phyloP scores from a whole-genome alignment of 148 eudicot genomes.

The Agrostemma githago region DNA sequence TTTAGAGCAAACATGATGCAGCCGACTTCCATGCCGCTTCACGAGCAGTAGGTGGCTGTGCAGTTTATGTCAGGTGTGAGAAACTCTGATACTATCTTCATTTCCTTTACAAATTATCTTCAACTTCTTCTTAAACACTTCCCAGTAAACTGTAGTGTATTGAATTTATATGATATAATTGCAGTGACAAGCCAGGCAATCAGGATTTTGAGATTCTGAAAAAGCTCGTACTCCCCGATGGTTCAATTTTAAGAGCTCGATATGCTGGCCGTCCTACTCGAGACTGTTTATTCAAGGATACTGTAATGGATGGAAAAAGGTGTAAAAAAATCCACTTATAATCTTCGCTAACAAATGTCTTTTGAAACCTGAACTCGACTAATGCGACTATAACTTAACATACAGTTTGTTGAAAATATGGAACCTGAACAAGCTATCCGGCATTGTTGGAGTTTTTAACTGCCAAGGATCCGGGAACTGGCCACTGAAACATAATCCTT shows the following conservation, averaged over 20 bases:
- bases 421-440: constrained; percentile 42
- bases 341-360: background rate
- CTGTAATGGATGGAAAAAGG: constrained; percentile 59
- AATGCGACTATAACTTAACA: constrained; percentile 5
- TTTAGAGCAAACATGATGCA: constrained; percentile 48
- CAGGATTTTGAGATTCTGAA: constrained; percentile 53
- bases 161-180: background rate
- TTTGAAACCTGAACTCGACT: background rate
- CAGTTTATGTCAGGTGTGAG: constrained; percentile 61
- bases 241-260: constrained; percentile 50
- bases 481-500: constrained; percentile 32
- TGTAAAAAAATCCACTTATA: constrained; percentile 20
- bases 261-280: constrained; percentile 59
- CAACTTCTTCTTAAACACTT: background rate
- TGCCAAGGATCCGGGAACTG: constrained; percentile 51
- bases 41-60: constrained; percentile 54
- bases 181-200: constrained; percentile 52
- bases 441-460: constrained; percentile 39
- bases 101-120: background rate
- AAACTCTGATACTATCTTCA: background rate
- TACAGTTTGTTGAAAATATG: constrained; percentile 37
- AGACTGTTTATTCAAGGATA: constrained; percentile 53
- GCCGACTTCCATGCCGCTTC: constrained; percentile 61
- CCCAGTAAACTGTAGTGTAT: background rate
- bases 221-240: constrained; percentile 54